Base-by-base conservation (phyloP, 805 yeast species). In the Schwanniomyces occidentalis region DNA sequence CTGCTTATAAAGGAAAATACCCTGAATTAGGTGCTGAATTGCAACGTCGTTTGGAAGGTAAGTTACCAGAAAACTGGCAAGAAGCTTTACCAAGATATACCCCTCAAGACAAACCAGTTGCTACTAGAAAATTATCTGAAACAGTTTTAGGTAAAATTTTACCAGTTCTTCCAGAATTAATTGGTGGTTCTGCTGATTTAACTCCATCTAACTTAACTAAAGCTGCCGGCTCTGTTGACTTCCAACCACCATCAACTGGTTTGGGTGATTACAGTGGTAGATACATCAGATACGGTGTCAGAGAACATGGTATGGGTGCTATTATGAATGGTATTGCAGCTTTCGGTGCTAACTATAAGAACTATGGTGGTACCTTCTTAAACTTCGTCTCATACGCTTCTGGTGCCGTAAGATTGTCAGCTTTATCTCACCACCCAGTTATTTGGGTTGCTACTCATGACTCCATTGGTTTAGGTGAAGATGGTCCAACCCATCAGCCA, bases 221-320 rank as follows among this genome's bases (percentile, higher is more conserved):
- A 76, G 79, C 91, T 75, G 63, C 76, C 54, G 82, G 71, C 45
- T 87, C 95, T 43, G 78, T 77, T 48, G 96, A 90, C 68, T 91
- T 90, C 90, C 96, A 93, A 78, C 86, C 93, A 37, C 86, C 88
- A 37, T 57, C 78, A 37, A 69, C 88, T 41, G 80, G 80, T 30
- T 71, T 87, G 49, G 98, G 98, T 67, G 80, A 80, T 58, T 90
- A 83, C 75, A 46, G 80, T 39, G 99, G 99, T 62, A 83, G 96
- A 63, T 91, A 91, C 75, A 75, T 91, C 68, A 84, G 97, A 73
- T 91, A 83, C 65, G 99, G 99, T 82, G 96, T 91, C 48, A 85
- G 99, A 72, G 99, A 91, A 76, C 98, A 93, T 71, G 97, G 87
- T 66, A 89, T 91, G 97, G 96, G 96, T 72, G 96, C 97, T 48